Evolutionary conservation across 176 grass and related monocot species (phyloP).

Genomic region (Bothriochloa decipiens): DNA sequence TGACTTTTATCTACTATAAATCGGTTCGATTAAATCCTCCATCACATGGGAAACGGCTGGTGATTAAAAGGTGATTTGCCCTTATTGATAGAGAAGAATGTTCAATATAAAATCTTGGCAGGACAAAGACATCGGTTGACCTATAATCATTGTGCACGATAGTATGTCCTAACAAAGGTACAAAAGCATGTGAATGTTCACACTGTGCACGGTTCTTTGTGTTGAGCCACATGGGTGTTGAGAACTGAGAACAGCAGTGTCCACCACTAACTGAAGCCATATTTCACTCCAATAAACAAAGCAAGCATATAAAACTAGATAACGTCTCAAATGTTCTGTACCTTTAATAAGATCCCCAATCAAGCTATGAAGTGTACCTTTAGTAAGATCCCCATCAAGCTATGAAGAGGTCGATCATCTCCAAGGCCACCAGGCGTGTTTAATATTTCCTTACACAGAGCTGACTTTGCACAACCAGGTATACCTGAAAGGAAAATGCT

Average conservation of each 20-base stretch:
- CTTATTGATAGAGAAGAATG: not conserved
- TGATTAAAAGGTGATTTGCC: not conserved
- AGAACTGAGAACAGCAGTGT: conserved; percentile 12
- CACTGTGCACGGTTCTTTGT: not conserved
- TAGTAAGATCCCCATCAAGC: conserved; percentile 98
- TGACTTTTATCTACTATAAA: not conserved
- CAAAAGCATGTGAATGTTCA: not conserved
- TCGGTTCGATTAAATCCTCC: not conserved
- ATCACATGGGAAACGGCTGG: not conserved
- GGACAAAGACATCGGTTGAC: conserved; percentile 3
- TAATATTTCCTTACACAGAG: conserved; percentile 92
- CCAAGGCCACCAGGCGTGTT: conserved; percentile 69
- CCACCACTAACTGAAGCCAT: not conserved
- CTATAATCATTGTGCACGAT: not conserved
- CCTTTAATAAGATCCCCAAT: conserved; percentile 85
- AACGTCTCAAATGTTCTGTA: conserved; percentile 39
- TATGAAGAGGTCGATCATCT: conserved; percentile 89
- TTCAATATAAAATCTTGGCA: not conserved
- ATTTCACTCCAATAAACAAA: conserved; percentile 10
- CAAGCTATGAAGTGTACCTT: too few species aligned
- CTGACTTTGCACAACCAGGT: conserved; percentile 98
- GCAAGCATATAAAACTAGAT: conserved; percentile 10
- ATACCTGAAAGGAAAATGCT: conserved; percentile 67
- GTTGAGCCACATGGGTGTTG: too few species aligned
- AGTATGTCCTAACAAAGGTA: conserved; percentile 4